Percentiles rank a stretch among this genome's conserved stretches.
Conservation (phyloP, 2,329 filamentous ascomycete genomes). For the Alternaria sp. region DNA sequence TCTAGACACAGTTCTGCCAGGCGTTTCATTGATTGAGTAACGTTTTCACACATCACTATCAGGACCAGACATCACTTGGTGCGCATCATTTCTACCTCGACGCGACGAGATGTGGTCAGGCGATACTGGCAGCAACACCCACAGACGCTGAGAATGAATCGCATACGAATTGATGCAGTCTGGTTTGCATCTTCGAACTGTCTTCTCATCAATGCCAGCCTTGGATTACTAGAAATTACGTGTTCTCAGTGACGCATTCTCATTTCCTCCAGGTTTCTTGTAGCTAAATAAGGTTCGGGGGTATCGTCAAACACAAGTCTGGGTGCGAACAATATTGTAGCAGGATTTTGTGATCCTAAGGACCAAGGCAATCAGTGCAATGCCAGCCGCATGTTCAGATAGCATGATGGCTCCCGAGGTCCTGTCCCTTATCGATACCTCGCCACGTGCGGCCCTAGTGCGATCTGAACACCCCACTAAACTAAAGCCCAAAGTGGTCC, state of each 20-base stretch:
- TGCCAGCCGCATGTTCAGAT: background rate
- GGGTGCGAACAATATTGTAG: background rate
- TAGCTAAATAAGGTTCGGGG: background rate
- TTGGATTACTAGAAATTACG: background rate
- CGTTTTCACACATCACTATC: background rate
- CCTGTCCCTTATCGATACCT: constrained; percentile 1
- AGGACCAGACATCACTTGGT: background rate
- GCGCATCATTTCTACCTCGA: background rate
- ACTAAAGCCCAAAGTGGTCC: background rate
- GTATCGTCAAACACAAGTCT: background rate
- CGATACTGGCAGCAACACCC: background rate
- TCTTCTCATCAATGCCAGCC: background rate
- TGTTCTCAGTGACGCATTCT: background rate
- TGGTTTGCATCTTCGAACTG: background rate
- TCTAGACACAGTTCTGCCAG: background rate
- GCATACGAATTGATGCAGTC: background rate
- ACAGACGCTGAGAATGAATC: background rate
- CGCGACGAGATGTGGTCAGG: background rate
- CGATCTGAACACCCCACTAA: background rate
- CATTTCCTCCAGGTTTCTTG: background rate
- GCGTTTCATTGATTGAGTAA: background rate
- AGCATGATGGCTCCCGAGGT: background rate
- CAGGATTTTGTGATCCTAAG: background rate
- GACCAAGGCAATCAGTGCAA: background rate
- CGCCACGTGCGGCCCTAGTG: background rate